These are phyloP conservation scores for Huntiella abstrusa DNA, from an alignment of 2,329 filamentous ascomycete genomes.

Conservation along the genomic window DNA sequence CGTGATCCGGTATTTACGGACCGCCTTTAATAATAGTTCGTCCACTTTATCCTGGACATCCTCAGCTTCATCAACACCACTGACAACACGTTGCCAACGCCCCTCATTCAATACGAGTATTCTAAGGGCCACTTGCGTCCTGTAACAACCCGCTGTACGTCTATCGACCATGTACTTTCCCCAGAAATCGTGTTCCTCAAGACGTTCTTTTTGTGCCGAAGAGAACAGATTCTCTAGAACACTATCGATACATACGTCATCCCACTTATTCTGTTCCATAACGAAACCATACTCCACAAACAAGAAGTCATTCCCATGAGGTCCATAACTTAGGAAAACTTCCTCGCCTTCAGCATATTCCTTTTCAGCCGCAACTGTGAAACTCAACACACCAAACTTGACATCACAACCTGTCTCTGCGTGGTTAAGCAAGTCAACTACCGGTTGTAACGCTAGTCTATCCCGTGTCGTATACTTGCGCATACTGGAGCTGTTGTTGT, in stretches of 20 bases:
- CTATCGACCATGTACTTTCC: constrained; percentile 32
- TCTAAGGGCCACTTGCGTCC: constrained; percentile 35
- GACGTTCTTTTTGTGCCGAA: constrained; percentile 18
- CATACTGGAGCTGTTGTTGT: constrained; percentile 30
- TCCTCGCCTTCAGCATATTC: constrained; percentile 40
- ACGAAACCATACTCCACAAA: constrained; percentile 47
- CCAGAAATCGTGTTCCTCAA: constrained; percentile 30
- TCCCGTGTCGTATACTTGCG: constrained; percentile 29
- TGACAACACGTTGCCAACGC: constrained; percentile 28
- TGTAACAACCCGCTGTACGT: constrained; percentile 29
- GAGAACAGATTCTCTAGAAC: constrained; percentile 24
- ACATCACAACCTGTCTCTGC: constrained; percentile 31
- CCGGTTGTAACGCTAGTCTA: constrained; percentile 50
- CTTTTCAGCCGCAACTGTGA: constrained; percentile 32
- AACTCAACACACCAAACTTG: constrained; percentile 29
- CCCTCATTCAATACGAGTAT: constrained; percentile 19
- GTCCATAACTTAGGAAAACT: constrained; percentile 49
- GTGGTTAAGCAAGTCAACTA: constrained; percentile 55
- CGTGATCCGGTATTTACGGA: constrained; percentile 19
- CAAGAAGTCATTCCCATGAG: constrained; percentile 53
- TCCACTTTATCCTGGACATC: constrained; percentile 22
- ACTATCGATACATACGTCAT: constrained; percentile 29
- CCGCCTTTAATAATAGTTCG: constrained; percentile 19
- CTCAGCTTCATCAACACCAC: constrained; percentile 26
- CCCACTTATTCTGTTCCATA: constrained; percentile 30